These are phyloP conservation scores for Mycena capillaripes DNA, from an alignment of 768 basidiomycete species.

Conservation along the genomic window DNA sequence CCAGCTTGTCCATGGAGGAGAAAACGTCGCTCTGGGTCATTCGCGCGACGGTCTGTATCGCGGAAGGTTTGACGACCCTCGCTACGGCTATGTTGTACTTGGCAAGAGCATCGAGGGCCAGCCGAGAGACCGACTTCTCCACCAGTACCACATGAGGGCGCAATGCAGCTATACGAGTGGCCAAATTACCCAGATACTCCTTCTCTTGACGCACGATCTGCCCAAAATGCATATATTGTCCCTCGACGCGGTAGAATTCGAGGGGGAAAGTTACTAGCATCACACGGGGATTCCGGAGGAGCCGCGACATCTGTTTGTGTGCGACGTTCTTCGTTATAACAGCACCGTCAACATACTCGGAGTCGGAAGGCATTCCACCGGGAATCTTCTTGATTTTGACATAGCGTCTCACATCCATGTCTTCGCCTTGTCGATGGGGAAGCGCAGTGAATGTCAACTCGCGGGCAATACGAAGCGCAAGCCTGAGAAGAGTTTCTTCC, in stretches of 20 bases:
- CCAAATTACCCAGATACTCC: constrained; percentile 91
- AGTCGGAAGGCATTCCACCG: constrained; percentile 91
- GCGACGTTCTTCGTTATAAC: constrained; percentile 99
- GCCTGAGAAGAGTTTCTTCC: constrained; percentile 86
- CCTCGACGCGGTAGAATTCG: constrained; percentile 93
- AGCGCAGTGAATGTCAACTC: constrained; percentile 83
- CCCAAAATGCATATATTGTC: constrained; percentile 93
- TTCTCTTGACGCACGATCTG: constrained; percentile 94
- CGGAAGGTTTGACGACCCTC: constrained; percentile 88
- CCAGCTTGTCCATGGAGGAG: constrained; percentile 95
- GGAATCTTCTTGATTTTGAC: constrained; percentile 99
- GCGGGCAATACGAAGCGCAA: constrained; percentile 89
- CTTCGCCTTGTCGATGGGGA: constrained; percentile 85
- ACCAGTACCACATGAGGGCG: constrained; percentile 94
- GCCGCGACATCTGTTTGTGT: constrained; percentile 93
- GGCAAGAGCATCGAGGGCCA: constrained; percentile 90
- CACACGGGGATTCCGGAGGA: constrained; percentile 87
- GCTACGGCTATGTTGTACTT: constrained; percentile 92
- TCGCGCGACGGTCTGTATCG: constrained; percentile 89
- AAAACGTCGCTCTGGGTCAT: constrained; percentile 97
- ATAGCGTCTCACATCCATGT: constrained; percentile 95
- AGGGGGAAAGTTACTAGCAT: constrained; percentile 97
- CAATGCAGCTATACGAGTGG: constrained; percentile 89
- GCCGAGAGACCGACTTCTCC: constrained; percentile 90
- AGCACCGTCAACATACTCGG: constrained; percentile 96